Percentiles rank a stretch among this genome's conserved stretches.
Conservation (phyloP, 495 filamentous ascomycete genomes). For the Halenospora varia region DNA sequence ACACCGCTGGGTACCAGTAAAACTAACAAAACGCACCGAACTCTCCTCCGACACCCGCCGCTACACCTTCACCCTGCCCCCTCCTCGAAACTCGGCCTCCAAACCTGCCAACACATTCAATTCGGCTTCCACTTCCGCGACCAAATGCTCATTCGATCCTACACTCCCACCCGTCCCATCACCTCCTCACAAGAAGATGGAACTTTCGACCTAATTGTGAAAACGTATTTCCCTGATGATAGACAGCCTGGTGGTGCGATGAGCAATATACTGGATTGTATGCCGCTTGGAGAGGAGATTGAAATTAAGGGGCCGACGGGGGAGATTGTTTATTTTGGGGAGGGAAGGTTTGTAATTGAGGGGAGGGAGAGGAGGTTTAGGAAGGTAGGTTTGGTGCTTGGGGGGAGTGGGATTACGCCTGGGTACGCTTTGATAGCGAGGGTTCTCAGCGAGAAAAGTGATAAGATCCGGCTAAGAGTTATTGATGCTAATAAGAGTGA, state of each 20-base stretch:
- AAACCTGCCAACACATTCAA: constrained; percentile 33
- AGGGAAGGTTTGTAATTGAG: constrained; percentile 6
- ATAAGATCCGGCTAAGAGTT: constrained; percentile 25
- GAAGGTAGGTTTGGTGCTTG: neutral
- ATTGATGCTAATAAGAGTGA: constrained; percentile 38
- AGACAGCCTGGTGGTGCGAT: constrained; percentile 27
- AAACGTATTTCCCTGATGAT: constrained; percentile 25
- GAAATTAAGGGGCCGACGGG: constrained; percentile 25
- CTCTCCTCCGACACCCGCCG: constrained; percentile 24
- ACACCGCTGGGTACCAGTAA: neutral
- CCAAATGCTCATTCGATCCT: constrained; percentile 19
- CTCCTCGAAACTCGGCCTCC: constrained; percentile 22
- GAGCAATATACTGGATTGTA: constrained; percentile 27
- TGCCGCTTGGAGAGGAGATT: constrained; percentile 25
- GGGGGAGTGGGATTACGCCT: neutral
- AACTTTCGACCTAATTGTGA: constrained; percentile 24
- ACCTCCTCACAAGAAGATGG: constrained; percentile 13
- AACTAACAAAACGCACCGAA: neutral
- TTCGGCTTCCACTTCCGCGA: constrained; percentile 31
- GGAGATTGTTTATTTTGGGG: constrained; percentile 23
- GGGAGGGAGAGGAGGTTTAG: neutral
- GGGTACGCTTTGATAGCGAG: neutral
- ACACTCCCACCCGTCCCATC: constrained; percentile 25
- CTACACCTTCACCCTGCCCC: constrained; percentile 30
- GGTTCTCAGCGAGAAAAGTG: neutral